Evolutionary conservation across 345 rosid genomes (phyloP).

Genomic region (Eucalyptus erythrocorys): DNA sequence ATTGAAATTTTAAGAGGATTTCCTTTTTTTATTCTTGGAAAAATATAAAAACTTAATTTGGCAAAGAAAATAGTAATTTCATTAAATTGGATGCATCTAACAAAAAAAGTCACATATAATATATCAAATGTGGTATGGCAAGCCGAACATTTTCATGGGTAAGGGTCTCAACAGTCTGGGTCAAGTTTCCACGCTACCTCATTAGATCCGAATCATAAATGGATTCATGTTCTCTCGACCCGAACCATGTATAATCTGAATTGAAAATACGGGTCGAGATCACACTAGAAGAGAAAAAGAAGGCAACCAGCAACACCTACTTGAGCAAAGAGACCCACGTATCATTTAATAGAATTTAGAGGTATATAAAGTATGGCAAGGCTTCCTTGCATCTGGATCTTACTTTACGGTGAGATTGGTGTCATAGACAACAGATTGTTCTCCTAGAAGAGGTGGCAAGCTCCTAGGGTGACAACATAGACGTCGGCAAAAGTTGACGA

Average conservation of each 20-base stretch:
- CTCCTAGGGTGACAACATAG: neutral
- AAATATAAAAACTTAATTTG: neutral
- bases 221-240: too few species aligned
- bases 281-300: neutral
- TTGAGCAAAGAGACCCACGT: neutral
- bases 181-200: too few species aligned
- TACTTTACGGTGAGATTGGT: neutral
- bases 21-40: neutral
- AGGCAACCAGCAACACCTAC: neutral
- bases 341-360: neutral
- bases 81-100: neutral
- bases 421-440: neutral
- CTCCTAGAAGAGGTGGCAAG: neutral
- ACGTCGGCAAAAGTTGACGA: neutral
- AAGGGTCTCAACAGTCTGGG: accelerated
- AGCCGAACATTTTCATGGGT: too few species aligned
- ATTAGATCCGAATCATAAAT: accelerated
- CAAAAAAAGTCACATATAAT: neutral
- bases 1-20: neutral
- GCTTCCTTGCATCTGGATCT: neutral
- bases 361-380: neutral
- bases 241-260: accelerated
- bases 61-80: neutral
- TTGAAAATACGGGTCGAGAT: neutral
- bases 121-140: too few species aligned